These are phyloP conservation scores for Primulina eburnea DNA, from an alignment of 257 asterid genomes.

Conservation along the genomic window DNA sequence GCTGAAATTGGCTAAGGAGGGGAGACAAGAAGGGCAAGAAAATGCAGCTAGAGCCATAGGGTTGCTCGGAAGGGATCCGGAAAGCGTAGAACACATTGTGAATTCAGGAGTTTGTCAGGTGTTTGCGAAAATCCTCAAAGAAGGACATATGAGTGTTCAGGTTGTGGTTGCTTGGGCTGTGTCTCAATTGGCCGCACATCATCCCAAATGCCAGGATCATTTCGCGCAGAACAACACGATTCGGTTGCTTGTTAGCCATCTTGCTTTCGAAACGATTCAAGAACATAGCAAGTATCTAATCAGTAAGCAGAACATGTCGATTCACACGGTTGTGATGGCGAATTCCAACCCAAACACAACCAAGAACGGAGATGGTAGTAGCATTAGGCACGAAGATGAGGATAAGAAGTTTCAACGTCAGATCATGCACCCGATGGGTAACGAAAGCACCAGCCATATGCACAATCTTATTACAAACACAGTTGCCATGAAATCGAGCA, in stretches of 20 bases:
- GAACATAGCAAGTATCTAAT: conserved; percentile 72
- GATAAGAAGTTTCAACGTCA: conserved; percentile 5
- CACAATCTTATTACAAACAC: conserved; percentile 44
- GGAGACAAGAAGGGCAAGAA: conserved; percentile 68
- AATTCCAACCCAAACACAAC: conserved; percentile 24
- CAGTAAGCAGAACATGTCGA: conserved; percentile 41
- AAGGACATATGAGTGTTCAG: conserved; percentile 78
- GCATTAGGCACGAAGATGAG: conserved; percentile 9
- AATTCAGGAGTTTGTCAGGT: conserved; percentile 73
- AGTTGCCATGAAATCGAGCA: conserved; percentile 36
- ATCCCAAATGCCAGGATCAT: conserved; percentile 73
- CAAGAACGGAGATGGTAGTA: background rate
- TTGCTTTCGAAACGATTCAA: conserved; percentile 78
- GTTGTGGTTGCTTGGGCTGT: conserved; percentile 80
- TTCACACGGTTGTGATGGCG: conserved; percentile 60
- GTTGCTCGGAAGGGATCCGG: conserved; percentile 69
- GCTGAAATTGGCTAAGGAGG: conserved; percentile 66
- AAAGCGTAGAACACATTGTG: conserved; percentile 66
- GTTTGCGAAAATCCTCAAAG: conserved; percentile 75
- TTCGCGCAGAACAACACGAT: conserved; percentile 70
- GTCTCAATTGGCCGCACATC: conserved; percentile 64
- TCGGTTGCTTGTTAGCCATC: conserved; percentile 66
- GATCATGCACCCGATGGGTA: conserved; percentile 31
- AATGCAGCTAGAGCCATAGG: conserved; percentile 73
- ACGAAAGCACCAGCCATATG: conserved; percentile 38